phyloP scores from a whole-genome alignment of 768 basidiomycete genomes.

The Cubamyces lactineus region DNA sequence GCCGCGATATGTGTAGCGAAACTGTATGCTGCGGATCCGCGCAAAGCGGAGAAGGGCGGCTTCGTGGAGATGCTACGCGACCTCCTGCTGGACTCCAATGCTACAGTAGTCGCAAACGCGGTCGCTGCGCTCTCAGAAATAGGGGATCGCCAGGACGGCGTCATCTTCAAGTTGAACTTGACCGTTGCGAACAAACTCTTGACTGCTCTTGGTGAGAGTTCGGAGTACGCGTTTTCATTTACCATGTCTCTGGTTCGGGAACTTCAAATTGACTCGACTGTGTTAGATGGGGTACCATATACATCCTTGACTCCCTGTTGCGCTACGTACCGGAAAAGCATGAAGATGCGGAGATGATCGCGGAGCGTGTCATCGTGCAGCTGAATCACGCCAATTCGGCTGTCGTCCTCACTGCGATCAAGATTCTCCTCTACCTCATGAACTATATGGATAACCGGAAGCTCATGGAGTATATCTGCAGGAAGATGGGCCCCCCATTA shows the following conservation, averaged over 20 bases:
- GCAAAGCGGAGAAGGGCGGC: constrained; percentile 84
- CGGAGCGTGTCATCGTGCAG: constrained; percentile 92
- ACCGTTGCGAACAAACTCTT: constrained; percentile 89
- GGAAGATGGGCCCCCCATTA: constrained; percentile 97
- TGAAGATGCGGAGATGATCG: constrained; percentile 89
- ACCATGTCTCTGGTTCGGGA: not conserved
- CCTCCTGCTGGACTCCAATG: constrained; percentile 90
- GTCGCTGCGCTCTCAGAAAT: constrained; percentile 98
- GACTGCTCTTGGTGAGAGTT: constrained; percentile 91
- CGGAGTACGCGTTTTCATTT: constrained; percentile 72
- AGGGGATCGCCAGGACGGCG: constrained; percentile 91
- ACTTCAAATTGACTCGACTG: not conserved
- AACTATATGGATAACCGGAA: constrained; percentile 96
- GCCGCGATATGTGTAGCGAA: constrained; percentile 98
- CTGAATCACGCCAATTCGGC: constrained; percentile 99
- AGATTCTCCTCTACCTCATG: constrained; percentile 94
- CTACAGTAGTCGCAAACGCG: constrained; percentile 96
- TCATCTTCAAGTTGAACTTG: constrained; percentile 88
- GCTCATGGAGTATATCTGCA: constrained; percentile 87
- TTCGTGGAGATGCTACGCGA: constrained; percentile 92
- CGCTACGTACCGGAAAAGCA: constrained; percentile 92
- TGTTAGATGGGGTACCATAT: constrained; percentile 96
- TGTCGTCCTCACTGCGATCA: constrained; percentile 98
- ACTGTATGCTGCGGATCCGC: constrained; percentile 85
- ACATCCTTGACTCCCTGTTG: constrained; percentile 92